Percentiles rank a stretch among this genome's conserved stretches.
These are phyloP conservation scores for Ustilago nuda DNA, from an alignment of 1,284 basidiomycete genomes.

Conservation along the genomic window DNA sequence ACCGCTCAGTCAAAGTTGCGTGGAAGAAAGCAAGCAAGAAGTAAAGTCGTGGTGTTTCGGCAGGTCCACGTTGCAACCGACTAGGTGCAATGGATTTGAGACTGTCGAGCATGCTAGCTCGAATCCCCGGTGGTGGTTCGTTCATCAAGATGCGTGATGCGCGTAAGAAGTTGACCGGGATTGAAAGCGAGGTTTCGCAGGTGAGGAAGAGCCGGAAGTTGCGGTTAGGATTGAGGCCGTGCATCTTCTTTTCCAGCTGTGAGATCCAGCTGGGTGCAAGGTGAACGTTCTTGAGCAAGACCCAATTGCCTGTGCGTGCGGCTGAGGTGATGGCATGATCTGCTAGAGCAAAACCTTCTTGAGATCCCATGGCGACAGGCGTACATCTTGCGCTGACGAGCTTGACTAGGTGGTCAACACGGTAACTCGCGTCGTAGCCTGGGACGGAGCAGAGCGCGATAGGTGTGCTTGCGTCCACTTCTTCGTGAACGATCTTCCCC, in stretches of 20 bases:
- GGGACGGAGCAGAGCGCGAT: constrained; percentile 66
- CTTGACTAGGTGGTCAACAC: constrained; percentile 63
- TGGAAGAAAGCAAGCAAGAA: constrained; percentile 67
- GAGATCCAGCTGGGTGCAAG: constrained; percentile 66
- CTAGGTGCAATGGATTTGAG: constrained; percentile 54
- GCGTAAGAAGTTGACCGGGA: constrained; percentile 65
- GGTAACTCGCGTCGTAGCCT: constrained; percentile 66
- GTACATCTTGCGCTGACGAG: constrained; percentile 52
- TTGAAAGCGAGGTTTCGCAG: constrained; percentile 65
- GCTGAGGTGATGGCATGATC: constrained; percentile 65
- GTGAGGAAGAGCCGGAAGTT: constrained; percentile 67
- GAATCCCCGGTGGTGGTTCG: constrained; percentile 67
- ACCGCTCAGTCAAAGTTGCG: constrained; percentile 63
- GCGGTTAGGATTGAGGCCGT: constrained; percentile 58
- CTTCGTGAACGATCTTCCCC: constrained; percentile 56
- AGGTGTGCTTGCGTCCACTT: constrained; percentile 59
- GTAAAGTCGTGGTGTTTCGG: constrained; percentile 62
- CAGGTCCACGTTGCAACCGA: constrained; percentile 60
- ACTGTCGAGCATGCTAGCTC: constrained; percentile 64
- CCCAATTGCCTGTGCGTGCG: constrained; percentile 64
- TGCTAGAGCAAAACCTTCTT: constrained; percentile 64
- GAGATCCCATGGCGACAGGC: constrained; percentile 67
- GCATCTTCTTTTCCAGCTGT: constrained; percentile 66
- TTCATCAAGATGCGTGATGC: constrained; percentile 67
- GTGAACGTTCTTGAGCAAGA: constrained; percentile 68